These are phyloP conservation scores for Dujonia santamariae DNA, from an alignment of 1,139 yeast genomes.

Conservation along the genomic window DNA sequence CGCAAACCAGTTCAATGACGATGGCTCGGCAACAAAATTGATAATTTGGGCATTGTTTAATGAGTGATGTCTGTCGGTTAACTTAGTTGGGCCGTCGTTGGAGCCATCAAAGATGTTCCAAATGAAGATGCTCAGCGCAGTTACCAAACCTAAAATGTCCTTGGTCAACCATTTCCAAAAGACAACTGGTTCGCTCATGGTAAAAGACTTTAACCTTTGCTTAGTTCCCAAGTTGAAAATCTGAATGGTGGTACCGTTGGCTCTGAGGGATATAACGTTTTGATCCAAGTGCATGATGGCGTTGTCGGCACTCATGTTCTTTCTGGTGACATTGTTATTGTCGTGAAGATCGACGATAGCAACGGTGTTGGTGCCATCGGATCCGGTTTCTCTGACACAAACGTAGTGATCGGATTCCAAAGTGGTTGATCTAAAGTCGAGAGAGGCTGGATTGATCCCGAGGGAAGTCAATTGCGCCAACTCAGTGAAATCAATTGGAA, in stretches of 20 bases:
- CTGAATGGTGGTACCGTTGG: conserved; percentile 94
- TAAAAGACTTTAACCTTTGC: conserved; percentile 85
- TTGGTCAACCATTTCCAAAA: conserved; percentile 94
- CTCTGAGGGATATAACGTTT: conserved; percentile 87
- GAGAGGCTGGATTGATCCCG: conserved; percentile 79
- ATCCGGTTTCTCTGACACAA: conserved; percentile 78
- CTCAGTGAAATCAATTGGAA: conserved; percentile 97
- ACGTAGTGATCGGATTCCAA: conserved; percentile 90
- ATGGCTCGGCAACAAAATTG: conserved; percentile 77
- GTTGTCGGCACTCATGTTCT: conserved; percentile 96
- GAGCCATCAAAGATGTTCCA: conserved; percentile 89
- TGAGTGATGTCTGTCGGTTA: conserved; percentile 82
- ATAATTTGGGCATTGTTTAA: conserved; percentile 85
- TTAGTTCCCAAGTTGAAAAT: conserved; percentile 86
- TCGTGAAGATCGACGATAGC: conserved; percentile 86
- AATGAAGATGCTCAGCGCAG: conserved; percentile 68
- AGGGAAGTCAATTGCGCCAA: conserved; percentile 80
- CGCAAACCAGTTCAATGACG: conserved; percentile 85
- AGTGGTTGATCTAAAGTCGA: conserved; percentile 92
- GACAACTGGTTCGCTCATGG: conserved; percentile 83
- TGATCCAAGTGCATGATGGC: conserved; percentile 94
- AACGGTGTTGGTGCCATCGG: conserved; percentile 72
- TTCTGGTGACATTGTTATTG: conserved; percentile 70
- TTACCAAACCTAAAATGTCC: conserved; percentile 76
- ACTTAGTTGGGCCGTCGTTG: conserved; percentile 66